Evolutionary conservation across 345 rosid genomes (phyloP), one percentile per base, ranked within the genome.

Genomic region (Heritiera fomes): DNA sequence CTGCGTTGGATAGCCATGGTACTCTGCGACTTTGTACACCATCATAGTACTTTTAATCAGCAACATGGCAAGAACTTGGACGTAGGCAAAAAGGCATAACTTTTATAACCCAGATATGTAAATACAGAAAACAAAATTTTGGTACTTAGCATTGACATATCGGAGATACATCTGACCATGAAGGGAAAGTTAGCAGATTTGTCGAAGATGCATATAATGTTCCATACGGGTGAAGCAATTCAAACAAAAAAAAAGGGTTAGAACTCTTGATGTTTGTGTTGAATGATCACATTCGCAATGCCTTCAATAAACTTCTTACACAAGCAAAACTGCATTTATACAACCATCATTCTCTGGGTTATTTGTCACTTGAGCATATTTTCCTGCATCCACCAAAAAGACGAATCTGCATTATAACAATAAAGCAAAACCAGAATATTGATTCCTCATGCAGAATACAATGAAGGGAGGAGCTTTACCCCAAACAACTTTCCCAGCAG

Each of bases 341-440:
- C 97, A 92, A 0, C 99, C 98, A 23, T 95, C 98, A 15, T 88
- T 88, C 89, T 95, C 99, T 8, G 98, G 99, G 81, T 95, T 90
- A 75, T 93, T 95, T 8, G 98, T 95, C 82, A 93, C 96, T 78
- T 92, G 99, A 17, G 97, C 99, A 71, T 92, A 91, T 80, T 96
- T 95, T 34, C 99, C 97, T 95, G 91, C 80, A 89, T 0, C 43
- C 84, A 80, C 28, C 41, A 8, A 43, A 38, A 76, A 45, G 32
- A 46, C n/a, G 38, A 93, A 12, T 66, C 53, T 28, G 60, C 7
- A 14, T 9, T 50, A 73, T 60, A 64, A 73, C 50, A 12, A 40
- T 14, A 5, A 38, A 47, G 3, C 9, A 15, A 20, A 18, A 10
- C 7, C 2, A 9, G 6, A 63, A 38, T 0, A 55, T 14, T 1